Conservation (phyloP, 495 filamentous ascomycete genomes). For the Evernia prunastri region DNA sequence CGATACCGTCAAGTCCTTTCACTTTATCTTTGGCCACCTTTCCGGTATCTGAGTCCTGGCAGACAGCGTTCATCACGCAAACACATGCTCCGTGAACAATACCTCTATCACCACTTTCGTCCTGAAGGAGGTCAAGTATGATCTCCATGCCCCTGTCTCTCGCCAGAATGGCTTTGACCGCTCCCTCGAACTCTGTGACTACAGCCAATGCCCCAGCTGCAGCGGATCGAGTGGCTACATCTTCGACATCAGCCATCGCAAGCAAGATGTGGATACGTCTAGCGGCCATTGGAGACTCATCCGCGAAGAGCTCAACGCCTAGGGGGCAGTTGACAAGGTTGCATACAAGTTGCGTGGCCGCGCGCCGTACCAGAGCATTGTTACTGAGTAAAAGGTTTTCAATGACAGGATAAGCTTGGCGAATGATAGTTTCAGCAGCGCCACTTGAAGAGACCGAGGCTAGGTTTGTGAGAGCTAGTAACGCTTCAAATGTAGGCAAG, state of each 20-base stretch:
- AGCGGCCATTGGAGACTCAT: conserved; percentile 56
- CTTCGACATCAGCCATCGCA: conserved; percentile 80
- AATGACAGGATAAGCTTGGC: conserved; percentile 60
- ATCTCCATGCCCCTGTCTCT: conserved; percentile 62
- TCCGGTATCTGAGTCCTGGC: conserved; percentile 33
- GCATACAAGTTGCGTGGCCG: conserved; percentile 82
- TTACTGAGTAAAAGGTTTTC: conserved; percentile 77
- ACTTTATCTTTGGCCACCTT: conserved; percentile 26
- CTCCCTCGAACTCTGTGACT: conserved; percentile 68
- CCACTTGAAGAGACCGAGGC: conserved; percentile 68
- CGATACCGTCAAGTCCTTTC: conserved; percentile 20
- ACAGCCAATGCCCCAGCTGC: conserved; percentile 85
- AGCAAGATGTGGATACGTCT: conserved; percentile 76
- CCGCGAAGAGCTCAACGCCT: conserved; percentile 68
- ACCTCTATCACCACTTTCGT: conserved; percentile 49
- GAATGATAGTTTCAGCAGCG: conserved; percentile 63
- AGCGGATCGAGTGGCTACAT: conserved; percentile 68
- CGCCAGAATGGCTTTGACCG: conserved; percentile 60
- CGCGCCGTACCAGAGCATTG: conserved; percentile 71
- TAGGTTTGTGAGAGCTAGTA: conserved; percentile 89
- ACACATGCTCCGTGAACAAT: conserved; percentile 73
- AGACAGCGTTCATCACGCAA: conserved; percentile 56
- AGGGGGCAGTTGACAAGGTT: conserved; percentile 78
- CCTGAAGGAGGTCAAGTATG: conserved; percentile 64
- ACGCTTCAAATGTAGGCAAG: conserved; percentile 81